Evolutionary conservation across 2,329 filamentous ascomycete genomes (phyloP), one percentile per base, ranked within the genome.

Genomic region (Claviceps purpurea): DNA sequence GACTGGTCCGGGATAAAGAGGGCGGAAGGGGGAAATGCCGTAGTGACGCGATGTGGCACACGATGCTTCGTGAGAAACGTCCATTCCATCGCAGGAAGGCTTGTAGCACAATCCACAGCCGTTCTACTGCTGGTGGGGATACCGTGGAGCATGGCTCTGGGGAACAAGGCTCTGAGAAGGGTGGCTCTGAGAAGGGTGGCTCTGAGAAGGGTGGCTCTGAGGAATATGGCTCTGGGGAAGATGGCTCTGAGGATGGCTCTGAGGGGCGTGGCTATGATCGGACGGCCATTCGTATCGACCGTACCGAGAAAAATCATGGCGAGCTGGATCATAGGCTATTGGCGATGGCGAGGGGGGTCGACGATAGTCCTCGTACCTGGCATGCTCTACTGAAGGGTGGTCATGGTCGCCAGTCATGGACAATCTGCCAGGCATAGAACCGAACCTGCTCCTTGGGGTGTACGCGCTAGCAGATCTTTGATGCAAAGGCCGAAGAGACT

Each of bases 381-480:
- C 22, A 5, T 46, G 42, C 18, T 42, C 55, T 6, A 37, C 13
- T 7, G 54, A 11, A 34, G 30, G 50, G 2, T 42, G 50, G 2
- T 42, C 45, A 18, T 53, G 51, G 24, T 50, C 53, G 13, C 59
- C 56, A 5, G 57, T 59, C 42, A 57, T 60, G n/a, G 55, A 55
- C 11, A 58, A 55, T 2, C 59, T 56, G n/a, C 54, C 44, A 8
- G 49, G 47, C 2, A 54, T 46, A 4, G 50, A 49, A 16, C 43
- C 42, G 39, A 51, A 42, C 14, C 56, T 57, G 30, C 47, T 57
- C 18, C 51, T 50, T 6, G 55, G 54, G 2, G 55, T 55, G 42
- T 55, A 59, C 4, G 57, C 58, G 39, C 60, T 62, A 20, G 57
- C 54, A 24, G 59, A 61, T 20, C 59, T 55, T 50, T 60, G 57